Evolutionary conservation across 306 rosid genomes (phyloP).

Genomic region (Canavalia ensiformis): DNA sequence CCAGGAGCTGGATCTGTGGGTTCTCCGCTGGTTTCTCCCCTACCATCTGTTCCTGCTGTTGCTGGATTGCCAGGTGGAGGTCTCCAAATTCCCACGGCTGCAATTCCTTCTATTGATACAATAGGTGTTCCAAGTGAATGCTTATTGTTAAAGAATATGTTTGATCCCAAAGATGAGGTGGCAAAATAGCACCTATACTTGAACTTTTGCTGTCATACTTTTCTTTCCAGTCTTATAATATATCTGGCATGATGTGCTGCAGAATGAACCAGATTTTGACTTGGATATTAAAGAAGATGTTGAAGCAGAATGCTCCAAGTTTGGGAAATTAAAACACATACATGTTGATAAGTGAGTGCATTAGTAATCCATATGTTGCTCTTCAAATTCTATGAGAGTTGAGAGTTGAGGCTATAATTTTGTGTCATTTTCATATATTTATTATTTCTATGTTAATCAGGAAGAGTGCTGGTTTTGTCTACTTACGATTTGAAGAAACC

Average conservation of each 20-base stretch:
- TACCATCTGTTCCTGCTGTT: constrained; percentile 61
- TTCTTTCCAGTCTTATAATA: constrained; percentile 27
- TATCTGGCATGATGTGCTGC: constrained; percentile 48
- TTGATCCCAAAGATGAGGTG: constrained; percentile 93
- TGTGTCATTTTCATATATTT: background rate
- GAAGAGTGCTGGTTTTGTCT: constrained; percentile 82
- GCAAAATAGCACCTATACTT: constrained; percentile 29
- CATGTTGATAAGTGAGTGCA: constrained; percentile 83
- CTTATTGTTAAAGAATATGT: constrained; percentile 85
- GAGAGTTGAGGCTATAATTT: background rate
- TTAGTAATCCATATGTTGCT: constrained; percentile 10
- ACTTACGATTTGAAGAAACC: constrained; percentile 70
- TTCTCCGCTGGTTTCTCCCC: constrained; percentile 61
- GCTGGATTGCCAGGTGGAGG: constrained; percentile 69
- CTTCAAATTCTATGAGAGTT: background rate
- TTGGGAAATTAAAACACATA: constrained; percentile 79
- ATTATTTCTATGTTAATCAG: constrained; percentile 56
- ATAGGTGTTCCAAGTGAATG: constrained; percentile 93
- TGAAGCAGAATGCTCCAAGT: constrained; percentile 87
- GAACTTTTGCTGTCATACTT: background rate
- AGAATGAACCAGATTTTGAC: constrained; percentile 87
- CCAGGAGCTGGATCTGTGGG: constrained; percentile 52
- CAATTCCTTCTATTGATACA: constrained; percentile 63
- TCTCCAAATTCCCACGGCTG: constrained; percentile 67
- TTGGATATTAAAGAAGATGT: constrained; percentile 94